Base-by-base conservation (phyloP, 2,329 filamentous ascomycete genomes). In the Annulohypoxylon truncatum region DNA sequence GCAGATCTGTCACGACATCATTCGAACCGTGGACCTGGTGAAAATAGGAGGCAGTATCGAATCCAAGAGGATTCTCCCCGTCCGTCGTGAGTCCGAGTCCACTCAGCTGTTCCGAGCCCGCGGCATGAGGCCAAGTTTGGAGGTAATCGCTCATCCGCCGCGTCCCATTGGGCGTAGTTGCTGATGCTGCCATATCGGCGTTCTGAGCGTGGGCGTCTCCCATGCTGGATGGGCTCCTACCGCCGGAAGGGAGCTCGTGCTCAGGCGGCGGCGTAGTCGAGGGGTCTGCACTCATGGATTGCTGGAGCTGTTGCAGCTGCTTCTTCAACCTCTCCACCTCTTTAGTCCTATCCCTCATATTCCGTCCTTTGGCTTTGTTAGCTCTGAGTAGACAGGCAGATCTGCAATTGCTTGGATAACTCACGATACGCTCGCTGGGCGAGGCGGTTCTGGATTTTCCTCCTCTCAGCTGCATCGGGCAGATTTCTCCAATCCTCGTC, bases 391-490 rank as follows among this genome's bases (percentile, higher is more conserved):
- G 13, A 2, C 2, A 15, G 3, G 1, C 51, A n/a, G 44, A n/a
- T 2, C 18, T 9, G 24, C 24, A 38, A 15, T 24, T 13, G 47
- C 12, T 35, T n/a, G 9, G 10, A 22, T 1, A 29, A 74, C 75
- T 68, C 61, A 78, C 76, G 70, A 65, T 78, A 78, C 51, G 76
- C 76, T 59, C 76, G 64, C 60, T 78, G 76, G 33, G 76, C 76
- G 29, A 78, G 74, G 9, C 76, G 74, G 54, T 78, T 78, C 57
- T 78, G 76, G n/a, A 78, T 77, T 67, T 77, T 77, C 51, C 76
- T 73, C 22, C 76, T 60, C 66, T 78, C 76, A 12, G 75, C 73
- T 26, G 75, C 74, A 62, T 77, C 74, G 22, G 75, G 74, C 15
- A 77, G 72, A 51, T 75, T 76, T 54, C 76, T 75, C 76, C 76